A percentile compares a stretch with the other conserved stretches of the same genome.
Conservation (phyloP, 1,284 basidiomycete species). For the Apiotrichum veenhuisii region DNA sequence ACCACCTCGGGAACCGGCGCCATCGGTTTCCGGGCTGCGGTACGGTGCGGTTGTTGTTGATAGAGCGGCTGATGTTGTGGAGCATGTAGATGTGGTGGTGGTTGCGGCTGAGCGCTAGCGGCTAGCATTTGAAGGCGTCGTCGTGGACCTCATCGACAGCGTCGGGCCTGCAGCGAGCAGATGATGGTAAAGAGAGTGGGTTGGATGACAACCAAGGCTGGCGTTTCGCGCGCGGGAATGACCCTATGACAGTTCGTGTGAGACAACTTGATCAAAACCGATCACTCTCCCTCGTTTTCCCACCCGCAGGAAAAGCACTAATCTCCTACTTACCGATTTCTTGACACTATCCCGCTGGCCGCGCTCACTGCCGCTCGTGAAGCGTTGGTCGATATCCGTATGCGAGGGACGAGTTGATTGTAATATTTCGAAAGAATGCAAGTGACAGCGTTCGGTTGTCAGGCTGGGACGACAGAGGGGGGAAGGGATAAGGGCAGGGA, state of each 20-base stretch:
- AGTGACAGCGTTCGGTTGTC: not conserved
- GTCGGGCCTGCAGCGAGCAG: not conserved
- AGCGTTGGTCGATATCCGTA: too few species aligned
- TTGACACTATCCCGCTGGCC: too few species aligned
- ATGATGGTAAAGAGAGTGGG: not conserved
- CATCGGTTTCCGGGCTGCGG: constrained; percentile 4
- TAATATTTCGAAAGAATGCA: too few species aligned
- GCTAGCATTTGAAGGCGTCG: constrained; percentile 1
- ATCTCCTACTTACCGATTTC: too few species aligned
- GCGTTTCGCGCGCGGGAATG: not conserved
- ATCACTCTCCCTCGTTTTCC: too few species aligned
- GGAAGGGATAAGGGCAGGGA: not conserved
- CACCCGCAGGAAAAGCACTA: too few species aligned
- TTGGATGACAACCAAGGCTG: not conserved
- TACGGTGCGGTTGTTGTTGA: not conserved
- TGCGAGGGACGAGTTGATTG: too few species aligned
- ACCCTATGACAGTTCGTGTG: not conserved
- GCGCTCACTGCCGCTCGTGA: too few species aligned
- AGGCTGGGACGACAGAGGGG: not conserved
- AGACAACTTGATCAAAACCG: too few species aligned
- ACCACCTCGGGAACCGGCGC: constrained; percentile 8
- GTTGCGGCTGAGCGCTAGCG: constrained; percentile 5
- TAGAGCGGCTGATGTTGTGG: not conserved
- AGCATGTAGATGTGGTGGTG: constrained; percentile 2
- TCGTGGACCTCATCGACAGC: constrained; percentile 1